A percentile compares a stretch with the other conserved stretches of the same genome.
Conservation (phyloP, 1,284 basidiomycete species). For the Ceratobasidium sp. region DNA sequence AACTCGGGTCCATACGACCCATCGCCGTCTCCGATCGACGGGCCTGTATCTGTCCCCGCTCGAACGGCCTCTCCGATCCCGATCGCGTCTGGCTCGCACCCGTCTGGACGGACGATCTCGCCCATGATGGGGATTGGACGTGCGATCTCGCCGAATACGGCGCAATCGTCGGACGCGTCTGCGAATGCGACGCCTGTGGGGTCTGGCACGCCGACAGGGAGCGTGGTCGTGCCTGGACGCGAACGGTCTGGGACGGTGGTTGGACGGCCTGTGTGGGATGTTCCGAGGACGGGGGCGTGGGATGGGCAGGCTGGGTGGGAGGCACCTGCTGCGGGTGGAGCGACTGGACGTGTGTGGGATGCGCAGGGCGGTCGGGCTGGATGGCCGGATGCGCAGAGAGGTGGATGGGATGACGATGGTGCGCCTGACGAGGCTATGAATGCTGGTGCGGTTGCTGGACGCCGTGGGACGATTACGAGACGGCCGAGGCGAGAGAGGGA, state of each 20-base stretch:
- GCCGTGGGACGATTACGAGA: slow-evolving; percentile 29
- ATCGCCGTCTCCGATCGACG: no score
- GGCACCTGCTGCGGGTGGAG: no score
- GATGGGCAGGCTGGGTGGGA: slow-evolving; percentile 3
- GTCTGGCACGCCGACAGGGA: slow-evolving; percentile 62
- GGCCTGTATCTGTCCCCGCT: no score
- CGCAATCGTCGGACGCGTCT: slow-evolving; percentile 60
- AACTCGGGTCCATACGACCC: background rate
- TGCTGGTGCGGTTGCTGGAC: background rate
- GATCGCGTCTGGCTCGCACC: background rate
- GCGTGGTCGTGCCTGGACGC: slow-evolving; percentile 64
- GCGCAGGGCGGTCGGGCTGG: background rate
- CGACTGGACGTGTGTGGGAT: background rate
- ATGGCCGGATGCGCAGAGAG: background rate
- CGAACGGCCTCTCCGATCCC: slow-evolving; percentile 20
- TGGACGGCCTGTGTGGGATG: slow-evolving; percentile 66
- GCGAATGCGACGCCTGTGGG: slow-evolving; percentile 67
- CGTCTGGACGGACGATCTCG: slow-evolving; percentile 2
- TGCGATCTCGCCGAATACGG: slow-evolving; percentile 27
- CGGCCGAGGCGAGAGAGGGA: slow-evolving; percentile 51
- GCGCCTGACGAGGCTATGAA: slow-evolving; percentile 52
- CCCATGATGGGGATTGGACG: background rate
- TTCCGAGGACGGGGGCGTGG: slow-evolving; percentile 47
- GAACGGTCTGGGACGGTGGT: slow-evolving; percentile 81
- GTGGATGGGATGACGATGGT: slow-evolving; percentile 21